Conservation (phyloP, 768 basidiomycete genomes). For the Phaffia australis region DNA sequence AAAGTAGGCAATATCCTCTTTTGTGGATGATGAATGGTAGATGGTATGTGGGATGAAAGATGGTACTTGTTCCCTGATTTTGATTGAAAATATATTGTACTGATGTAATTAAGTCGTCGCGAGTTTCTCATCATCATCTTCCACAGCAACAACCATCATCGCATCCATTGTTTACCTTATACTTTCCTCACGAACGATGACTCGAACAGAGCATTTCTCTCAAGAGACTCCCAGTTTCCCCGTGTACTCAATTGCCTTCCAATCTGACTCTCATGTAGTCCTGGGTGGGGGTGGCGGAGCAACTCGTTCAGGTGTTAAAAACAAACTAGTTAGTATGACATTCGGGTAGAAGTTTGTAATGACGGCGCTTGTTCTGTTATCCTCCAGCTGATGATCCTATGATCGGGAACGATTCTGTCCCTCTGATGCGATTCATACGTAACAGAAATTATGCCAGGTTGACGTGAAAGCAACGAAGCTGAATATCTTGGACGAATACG, state of each 20-base stretch:
- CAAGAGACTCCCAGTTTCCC: conserved; percentile 76
- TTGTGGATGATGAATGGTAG: no score
- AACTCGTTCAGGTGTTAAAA: conserved; percentile 78
- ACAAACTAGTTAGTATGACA: conserved; percentile 62
- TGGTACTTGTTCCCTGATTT: no score
- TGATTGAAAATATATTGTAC: no score
- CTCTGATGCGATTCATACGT: not conserved
- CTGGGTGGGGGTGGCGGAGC: conserved; percentile 81
- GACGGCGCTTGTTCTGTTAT: not conserved
- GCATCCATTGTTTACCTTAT: not conserved
- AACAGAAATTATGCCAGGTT: conserved; percentile 35
- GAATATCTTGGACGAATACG: conserved; percentile 46
- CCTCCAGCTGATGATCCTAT: not conserved
- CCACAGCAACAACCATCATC: not conserved
- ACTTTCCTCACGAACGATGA: conserved; percentile 36
- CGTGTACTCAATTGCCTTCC: conserved; percentile 74
- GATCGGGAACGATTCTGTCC: conserved; percentile 49
- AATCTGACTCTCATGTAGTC: conserved; percentile 58
- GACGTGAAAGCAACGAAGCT: conserved; percentile 34
- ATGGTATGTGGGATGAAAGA: no score
- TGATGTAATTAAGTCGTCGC: no score
- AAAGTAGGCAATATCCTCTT: no score
- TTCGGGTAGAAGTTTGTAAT: not conserved
- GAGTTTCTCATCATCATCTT: no score
- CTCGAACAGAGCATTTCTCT: conserved; percentile 68